Base-by-base conservation (phyloP, 345 rosid species). In the Crucihimalaya himalaica region DNA sequence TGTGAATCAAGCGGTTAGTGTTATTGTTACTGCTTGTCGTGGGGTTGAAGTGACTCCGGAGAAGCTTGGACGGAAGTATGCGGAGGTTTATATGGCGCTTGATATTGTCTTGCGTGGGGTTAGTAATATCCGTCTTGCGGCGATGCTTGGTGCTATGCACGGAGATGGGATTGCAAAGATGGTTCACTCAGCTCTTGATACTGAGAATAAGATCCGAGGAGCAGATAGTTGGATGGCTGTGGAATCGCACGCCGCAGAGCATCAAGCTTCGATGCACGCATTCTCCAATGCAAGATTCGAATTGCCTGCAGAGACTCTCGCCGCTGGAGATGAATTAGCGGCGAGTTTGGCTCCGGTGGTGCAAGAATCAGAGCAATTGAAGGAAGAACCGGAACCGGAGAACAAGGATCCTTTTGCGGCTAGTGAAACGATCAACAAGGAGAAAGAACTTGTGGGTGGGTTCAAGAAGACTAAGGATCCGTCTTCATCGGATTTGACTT, bases 1-100 rank as follows among this genome's bases (percentile, higher is more conserved):
- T 51, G 99, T 95, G 19, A 95, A 95, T 72, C 98, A 95, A 63
- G 97, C 99, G 2, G 99, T 95, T 51, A 90, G 90, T 70, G 99
- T 92, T n/a, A 59, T 95, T 43, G 97, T 95, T 7, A 82, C 99
- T 4, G 98, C 98, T 39, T 95, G 99, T 79, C 97, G 98, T n/a
- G 99, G 99, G 46, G 97, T 95, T 4, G 99, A 90, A 20, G 99
- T 95, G 39, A 92, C 96, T n/a, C 97, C 98, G 4, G 99, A 92
- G 81, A 95, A 95, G 84, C 88, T 95, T 39, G 83, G 82, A 70
- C 79, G 94, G 28, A 95, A 90, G 66, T 95, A 95, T 62, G 97
- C 98, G 2, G 99, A 95, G 88, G 86, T 89, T 63, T 95, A 95
- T 76, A 95, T 95, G 98, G 99, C 99, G 7, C 82, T 95, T 19